Evolutionary conservation across 768 basidiomycete genomes (phyloP).

Genomic region (Suillus occidentalis): DNA sequence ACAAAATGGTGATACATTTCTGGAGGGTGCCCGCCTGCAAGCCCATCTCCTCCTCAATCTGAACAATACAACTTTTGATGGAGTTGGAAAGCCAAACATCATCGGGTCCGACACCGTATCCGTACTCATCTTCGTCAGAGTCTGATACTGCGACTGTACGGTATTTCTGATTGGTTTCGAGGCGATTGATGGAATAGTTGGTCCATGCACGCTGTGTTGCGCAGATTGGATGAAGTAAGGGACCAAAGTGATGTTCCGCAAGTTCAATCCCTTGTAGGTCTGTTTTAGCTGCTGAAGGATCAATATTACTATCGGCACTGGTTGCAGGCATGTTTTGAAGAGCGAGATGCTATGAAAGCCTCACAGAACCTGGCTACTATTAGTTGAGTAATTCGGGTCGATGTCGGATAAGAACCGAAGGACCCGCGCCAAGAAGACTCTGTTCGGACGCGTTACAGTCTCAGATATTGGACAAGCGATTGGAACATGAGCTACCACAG

Average conservation of each 20-base stretch:
- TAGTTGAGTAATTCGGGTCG: not conserved
- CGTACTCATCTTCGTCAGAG: not conserved
- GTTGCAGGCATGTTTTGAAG: not conserved
- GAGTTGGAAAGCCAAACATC: not conserved
- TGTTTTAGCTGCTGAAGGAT: not conserved
- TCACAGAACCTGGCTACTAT: not conserved
- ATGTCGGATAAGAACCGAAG: not conserved
- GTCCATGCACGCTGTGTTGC: slow-evolving; percentile 4
- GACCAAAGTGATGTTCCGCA: slow-evolving; percentile 8
- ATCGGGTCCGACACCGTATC: not conserved
- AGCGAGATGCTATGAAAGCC: not conserved
- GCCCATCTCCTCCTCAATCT: not conserved
- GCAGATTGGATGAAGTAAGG: slow-evolving; percentile 3
- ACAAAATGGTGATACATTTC: not conserved
- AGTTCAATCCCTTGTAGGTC: slow-evolving; percentile 1
- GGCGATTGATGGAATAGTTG: slow-evolving; percentile 6
- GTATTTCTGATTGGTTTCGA: not conserved
- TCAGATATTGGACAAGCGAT: not conserved
- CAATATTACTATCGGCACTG: not conserved
- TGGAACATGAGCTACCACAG: not conserved
- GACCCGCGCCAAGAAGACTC: not conserved
- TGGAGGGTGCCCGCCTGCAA: not conserved
- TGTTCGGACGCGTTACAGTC: not conserved
- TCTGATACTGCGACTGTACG: not conserved
- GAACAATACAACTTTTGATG: not conserved